Evolutionary conservation across 176 grass and related monocot species (phyloP), one percentile per base, ranked within the genome.

Genomic region (Oryza coarctata): DNA sequence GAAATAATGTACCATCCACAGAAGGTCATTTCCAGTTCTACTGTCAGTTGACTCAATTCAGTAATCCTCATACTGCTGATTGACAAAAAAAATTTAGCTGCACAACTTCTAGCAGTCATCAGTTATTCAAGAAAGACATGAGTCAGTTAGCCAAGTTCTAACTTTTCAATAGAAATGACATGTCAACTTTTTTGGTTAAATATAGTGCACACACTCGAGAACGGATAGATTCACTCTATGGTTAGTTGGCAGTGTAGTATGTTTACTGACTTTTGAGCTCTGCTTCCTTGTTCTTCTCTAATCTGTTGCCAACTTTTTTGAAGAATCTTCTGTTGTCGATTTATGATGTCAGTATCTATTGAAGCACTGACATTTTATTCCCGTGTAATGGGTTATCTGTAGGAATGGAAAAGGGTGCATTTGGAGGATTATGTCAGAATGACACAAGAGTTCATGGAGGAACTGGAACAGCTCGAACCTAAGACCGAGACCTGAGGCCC

Each of bases 381-480:
- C 38, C 15, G 27, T 36, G 17, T 38, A 13, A 13, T 36, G 3
- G 60, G n/a, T 11, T 47, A 9, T 75, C 49, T 79, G 12, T 39
- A 98, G 95, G 93, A 91, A 68, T 98, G 95, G 93, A 89, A 88
- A 38, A 80, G 35, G 50, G 58, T 93, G 69, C 88, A 93, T 43
- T 82, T 90, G 85, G 75, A 90, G 34, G 87, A 85, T 72, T 95
- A 94, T 76, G 44, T 98, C n/a, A 64, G 27, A 26, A 93, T 98
- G 92, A 93, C 95, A 12, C 58, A 27, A 55, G 88, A 40, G 12
- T 95, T 93, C 76, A 81, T 85, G 84, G 84, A 90, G 5, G 86
- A 89, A 68, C 18, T 87, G 26, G 92, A 79, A 65, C 75, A 84
- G 65, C 13, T 86, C 4, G 80, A 90, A 63, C 70, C 71, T 1